Evolutionary conservation across 768 basidiomycete species (phyloP), one percentile per base, ranked within the genome.

Genomic region (Hortiboletus campestris): DNA sequence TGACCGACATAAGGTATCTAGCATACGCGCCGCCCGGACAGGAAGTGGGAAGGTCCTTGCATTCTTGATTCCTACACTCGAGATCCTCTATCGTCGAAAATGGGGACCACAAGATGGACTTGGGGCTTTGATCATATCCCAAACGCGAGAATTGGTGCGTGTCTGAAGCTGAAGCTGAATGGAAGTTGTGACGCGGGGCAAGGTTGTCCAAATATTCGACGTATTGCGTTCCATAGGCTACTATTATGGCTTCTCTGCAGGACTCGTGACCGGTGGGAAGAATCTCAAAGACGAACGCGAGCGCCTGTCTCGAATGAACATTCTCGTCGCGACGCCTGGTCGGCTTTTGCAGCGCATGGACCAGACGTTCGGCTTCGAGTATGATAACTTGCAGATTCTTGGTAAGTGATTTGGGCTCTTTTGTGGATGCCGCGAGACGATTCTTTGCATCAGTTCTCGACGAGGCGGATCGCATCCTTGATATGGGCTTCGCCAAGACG

Each of bases 191-290:
- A 64, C 53, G 17, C 19, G 7, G 39, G 29, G 32, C 48, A 56
- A 94, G 93, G 96, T 95, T 2, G 91, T 98, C 17, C 97, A 99
- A 78, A 99, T 98, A 56, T 99, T 98, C 68, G 93, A 96, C 44
- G 94, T 98, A 8, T 72, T 99, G 29, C 84, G 93, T n/a, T 88
- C 90, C 41, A 90, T 98, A 55, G 97, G 97, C 3, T 86, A 88
- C 44, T 86, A 86, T 63, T 96, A 99, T 64, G 78, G 81, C 17
- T 96, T 98, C 72, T 96, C 93, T 7, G 96, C 96, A 0, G 96
- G 95, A 0, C 75, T 98, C 13, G 88, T 98, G 17, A 99, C 98
- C 41, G 96, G 96, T 7, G 96, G 96, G 43, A 99, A 98, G 78
- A 93, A 86, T 63, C 70, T 98, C 46, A 94, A 94, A 67, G 94